Evolutionary conservation across 129 eudicot species (phyloP), one percentile per base, ranked within the genome.

Genomic region (Flaveria sonorensis): DNA sequence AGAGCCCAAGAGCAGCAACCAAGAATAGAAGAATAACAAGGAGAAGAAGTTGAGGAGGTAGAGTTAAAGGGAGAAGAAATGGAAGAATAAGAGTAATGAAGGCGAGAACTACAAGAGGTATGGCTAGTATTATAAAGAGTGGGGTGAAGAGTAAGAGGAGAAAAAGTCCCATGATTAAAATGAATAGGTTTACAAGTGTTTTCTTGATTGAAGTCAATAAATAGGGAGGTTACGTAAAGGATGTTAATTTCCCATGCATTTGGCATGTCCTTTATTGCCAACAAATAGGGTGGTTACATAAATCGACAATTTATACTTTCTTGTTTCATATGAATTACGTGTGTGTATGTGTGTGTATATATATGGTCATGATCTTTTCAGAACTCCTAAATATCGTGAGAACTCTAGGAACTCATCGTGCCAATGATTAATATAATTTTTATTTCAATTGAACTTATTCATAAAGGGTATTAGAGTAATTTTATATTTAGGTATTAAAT

Each of bases 131-230:
- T 30, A 10, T 24, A 21, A 59, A 59, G 64, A 57, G 64, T 8
- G 64, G 64, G 30, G 5, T 19, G 4, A 57, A 57, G 64, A 59
- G 36, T 3, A 20, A 30, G 7, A 59, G 64, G 64, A 59, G 64
- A 59, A 59, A 10, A 59, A 24, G 32, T 59, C 64, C 64, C 64
- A 59, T 59, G 36, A 59, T 59, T 59, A 3, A 59, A 59, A 20
- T 0, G 1, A 59, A 20, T 18, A 55, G 0, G 36, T 23, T 59
- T 59, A 21, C 65, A 10, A 23, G 8, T 59, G 65, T 0, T 13
- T 59, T 59, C 65, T 59, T 11, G 24, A 23, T 59, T 11, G n/a
- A 59, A 10, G 65, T 23, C 24, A 21, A 10, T 24, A 59, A 59
- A 59, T 59, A 59, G 65, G 65, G 1, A 10, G 8, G 36, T 9